Evolutionary conservation across 306 rosid species (phyloP), one percentile per base, ranked within the genome.

Genomic region (Abrus pulchellus): DNA sequence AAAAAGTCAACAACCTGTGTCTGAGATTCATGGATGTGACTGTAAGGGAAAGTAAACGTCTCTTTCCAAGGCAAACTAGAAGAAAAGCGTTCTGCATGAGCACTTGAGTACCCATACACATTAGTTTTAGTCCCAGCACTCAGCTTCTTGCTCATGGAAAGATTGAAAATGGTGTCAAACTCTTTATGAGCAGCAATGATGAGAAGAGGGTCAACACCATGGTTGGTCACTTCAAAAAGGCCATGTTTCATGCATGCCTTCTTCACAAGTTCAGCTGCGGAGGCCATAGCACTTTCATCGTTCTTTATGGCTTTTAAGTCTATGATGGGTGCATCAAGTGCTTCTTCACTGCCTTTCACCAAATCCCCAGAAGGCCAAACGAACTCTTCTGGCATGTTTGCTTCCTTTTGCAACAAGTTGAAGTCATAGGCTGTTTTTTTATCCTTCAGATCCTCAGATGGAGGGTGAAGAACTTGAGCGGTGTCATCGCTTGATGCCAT

Each of bases 61-160:
- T 90, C 94, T 41, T 90, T 90, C 94, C 92, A 90, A 7, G 94
- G 94, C 83, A 90, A 56, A 75, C 86, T 86, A 1, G 90, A 74
- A 0, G 88, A 69, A 13, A 38, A 90, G 1, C 91, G 85, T 28
- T 90, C 89, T 1, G 91, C 86, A 82, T 88, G 94, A 28, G 92
- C 94, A 3, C 91, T 89, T 0, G 94, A 88, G 48, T 90, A 90
- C 0, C 94, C 27, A 3, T 90, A 91, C 72, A 79, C 47, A 43
- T 36, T 36, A 4, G 1, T 36, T 36, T 4, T 36, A 20, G 20
- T 86, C n/a, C 72, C 20, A 0, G 70, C 76, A 1, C 80, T 36
- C 27, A 62, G 27, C 3, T 36, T 5, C 45, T 30, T 33, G 10
- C 9, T 0, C 20, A 62, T 12, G 68, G 47, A 7, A 43, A 43